phyloP scores from a whole-genome alignment of 164 flowering plant species.

The Kingdonia uniflora region DNA sequence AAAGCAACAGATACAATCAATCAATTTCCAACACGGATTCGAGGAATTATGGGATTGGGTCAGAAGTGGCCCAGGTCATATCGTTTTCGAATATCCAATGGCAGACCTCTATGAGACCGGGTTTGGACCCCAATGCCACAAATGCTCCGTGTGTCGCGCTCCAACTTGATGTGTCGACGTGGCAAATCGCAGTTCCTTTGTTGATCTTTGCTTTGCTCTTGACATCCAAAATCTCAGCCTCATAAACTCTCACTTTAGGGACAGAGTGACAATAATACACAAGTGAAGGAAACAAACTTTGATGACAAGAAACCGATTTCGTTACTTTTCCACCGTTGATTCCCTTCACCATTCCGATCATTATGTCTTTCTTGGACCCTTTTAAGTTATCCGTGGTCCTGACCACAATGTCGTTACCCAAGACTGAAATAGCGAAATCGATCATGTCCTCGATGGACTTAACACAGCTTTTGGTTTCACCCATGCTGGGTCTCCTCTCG shows the following conservation, averaged over 20 bases:
- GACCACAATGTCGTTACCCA: slow-evolving; percentile 42
- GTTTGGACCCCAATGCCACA: slow-evolving; percentile 55
- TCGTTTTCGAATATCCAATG: slow-evolving; percentile 34
- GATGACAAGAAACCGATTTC: slow-evolving; percentile 75
- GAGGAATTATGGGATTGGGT: not conserved
- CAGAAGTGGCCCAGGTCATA: slow-evolving; percentile 26
- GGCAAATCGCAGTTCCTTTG: slow-evolving; percentile 79
- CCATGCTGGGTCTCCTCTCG: slow-evolving; percentile 64
- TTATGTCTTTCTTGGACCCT: slow-evolving; percentile 43
- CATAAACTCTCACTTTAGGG: slow-evolving; percentile 73
- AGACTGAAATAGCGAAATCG: slow-evolving; percentile 60
- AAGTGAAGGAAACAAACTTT: slow-evolving; percentile 69
- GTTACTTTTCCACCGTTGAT: slow-evolving; percentile 72
- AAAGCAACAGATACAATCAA: no score
- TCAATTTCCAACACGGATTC: no score
- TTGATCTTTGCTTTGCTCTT: slow-evolving; percentile 42
- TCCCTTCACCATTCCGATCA: slow-evolving; percentile 57
- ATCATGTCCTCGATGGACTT: slow-evolving; percentile 80
- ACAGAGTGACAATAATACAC: slow-evolving; percentile 89
- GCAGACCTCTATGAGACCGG: slow-evolving; percentile 56
- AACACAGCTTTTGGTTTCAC: slow-evolving; percentile 80
- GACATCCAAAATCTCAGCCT: slow-evolving; percentile 51
- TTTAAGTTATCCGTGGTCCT: slow-evolving; percentile 51
- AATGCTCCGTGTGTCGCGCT: slow-evolving; percentile 70
- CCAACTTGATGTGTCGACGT: slow-evolving; percentile 80